phyloP scores from a whole-genome alignment of 345 rosid genomes.

The Eucalyptus sp. region DNA sequence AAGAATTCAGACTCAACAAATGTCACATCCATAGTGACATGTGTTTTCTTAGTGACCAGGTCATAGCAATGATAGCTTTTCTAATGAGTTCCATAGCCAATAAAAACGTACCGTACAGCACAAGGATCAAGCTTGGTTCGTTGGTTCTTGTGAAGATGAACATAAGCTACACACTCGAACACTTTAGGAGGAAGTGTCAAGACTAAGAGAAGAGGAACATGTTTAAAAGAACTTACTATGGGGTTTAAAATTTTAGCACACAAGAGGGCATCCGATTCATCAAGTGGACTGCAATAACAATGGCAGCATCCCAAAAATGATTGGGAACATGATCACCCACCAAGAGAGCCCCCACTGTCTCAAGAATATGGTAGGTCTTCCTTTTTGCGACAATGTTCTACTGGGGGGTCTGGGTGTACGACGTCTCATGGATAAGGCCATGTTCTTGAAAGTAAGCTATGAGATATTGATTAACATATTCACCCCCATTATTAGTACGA shows the following conservation, averaged over 20 bases:
- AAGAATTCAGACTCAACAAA: background rate
- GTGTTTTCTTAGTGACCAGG: background rate
- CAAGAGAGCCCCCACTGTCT: background rate
- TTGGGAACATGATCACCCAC: background rate
- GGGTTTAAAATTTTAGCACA: background rate
- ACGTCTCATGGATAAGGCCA: background rate
- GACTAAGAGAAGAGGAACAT: background rate
- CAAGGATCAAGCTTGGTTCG: background rate
- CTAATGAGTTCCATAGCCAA: background rate
- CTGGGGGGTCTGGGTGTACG: background rate
- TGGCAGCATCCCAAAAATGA: background rate
- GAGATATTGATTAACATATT: background rate
- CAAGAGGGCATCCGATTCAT: background rate
- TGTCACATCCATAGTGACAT: background rate
- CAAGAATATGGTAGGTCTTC: background rate
- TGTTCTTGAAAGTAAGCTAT: background rate
- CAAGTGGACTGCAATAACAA: background rate
- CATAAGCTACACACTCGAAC: background rate
- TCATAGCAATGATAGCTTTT: background rate
- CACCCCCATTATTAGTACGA: background rate
- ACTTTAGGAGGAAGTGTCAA: background rate
- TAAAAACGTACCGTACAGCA: background rate
- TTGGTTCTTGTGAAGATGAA: background rate
- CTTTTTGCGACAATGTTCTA: background rate
- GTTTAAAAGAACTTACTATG: background rate